Conservation (phyloP, 148 eudicot species). For the Suaeda aralocaspica region DNA sequence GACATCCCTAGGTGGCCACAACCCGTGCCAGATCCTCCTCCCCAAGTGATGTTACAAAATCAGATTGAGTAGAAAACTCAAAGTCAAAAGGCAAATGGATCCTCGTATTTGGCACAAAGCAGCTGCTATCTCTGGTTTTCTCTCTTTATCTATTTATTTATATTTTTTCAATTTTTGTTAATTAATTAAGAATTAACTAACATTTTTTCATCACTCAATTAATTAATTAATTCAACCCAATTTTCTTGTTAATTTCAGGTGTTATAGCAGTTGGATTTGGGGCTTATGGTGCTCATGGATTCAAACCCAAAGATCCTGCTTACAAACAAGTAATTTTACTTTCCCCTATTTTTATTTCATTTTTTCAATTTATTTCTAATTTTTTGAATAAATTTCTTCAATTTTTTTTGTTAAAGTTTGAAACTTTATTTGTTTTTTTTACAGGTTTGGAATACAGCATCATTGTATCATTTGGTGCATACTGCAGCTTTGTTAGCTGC, state of each 20-base stretch:
- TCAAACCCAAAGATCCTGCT: conserved; percentile 72
- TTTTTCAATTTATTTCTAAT: neutral
- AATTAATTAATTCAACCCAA: neutral
- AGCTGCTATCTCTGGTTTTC: conserved; percentile 68
- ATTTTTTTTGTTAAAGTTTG: neutral
- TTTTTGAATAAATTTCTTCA: neutral
- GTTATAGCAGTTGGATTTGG: conserved; percentile 81
- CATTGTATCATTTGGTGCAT: conserved; percentile 85
- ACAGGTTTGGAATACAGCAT: conserved; percentile 94
- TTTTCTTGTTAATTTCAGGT: conserved; percentile 33
- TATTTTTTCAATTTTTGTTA: neutral
- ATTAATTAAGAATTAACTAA: neutral
- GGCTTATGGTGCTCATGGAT: conserved; percentile 83
- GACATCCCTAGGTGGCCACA: too few species aligned
- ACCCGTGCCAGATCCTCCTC: too few species aligned
- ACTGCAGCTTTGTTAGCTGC: conserved; percentile 81
- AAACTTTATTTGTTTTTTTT: neutral
- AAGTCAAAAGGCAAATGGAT: conserved; percentile 36
- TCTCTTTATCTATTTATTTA: conserved; percentile 3
- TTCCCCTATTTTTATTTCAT: neutral
- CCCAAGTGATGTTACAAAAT: too few species aligned
- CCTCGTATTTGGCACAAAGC: conserved; percentile 84
- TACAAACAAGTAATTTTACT: conserved; percentile 53
- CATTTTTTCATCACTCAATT: neutral
- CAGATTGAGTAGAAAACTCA: neutral